Evolutionary conservation across 2,329 filamentous ascomycete genomes (phyloP).

Genomic region (Colletotrichum scovillei): DNA sequence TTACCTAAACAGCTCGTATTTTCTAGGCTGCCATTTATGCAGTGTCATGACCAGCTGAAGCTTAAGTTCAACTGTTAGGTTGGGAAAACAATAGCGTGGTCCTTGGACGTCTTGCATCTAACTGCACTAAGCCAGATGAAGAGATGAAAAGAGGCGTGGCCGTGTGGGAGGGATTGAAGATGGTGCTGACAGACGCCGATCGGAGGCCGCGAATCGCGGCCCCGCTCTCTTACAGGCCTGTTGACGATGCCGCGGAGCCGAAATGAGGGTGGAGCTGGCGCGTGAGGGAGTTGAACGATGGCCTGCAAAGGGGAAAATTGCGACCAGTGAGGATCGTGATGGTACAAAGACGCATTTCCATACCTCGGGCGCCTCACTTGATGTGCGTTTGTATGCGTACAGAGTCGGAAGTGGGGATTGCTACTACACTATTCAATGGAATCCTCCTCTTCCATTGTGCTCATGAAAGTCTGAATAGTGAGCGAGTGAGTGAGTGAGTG

Average conservation of each 20-base stretch:
- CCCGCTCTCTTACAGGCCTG: not conserved
- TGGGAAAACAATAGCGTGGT: not conserved
- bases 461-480: not conserved
- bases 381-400: too few species aligned
- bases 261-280: not conserved
- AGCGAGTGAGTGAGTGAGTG: not conserved
- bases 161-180: too few species aligned
- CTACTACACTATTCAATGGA: not conserved
- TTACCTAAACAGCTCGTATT: not conserved
- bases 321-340: not conserved
- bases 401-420: too few species aligned
- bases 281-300: not conserved
- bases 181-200: not conserved
- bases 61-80: not conserved
- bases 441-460: not conserved
- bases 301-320: not conserved
- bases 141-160: not conserved
- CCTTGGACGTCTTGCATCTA: not conserved
- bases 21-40: not conserved
- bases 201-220: not conserved
- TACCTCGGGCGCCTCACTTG: not conserved
- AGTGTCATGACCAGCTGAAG: not conserved
- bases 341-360: not conserved
- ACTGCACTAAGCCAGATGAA: not conserved
- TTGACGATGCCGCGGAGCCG: not conserved